Evolutionary conservation across 1,284 basidiomycete genomes (phyloP), one percentile per base, ranked within the genome.

Genomic region (Coniophora puteana): DNA sequence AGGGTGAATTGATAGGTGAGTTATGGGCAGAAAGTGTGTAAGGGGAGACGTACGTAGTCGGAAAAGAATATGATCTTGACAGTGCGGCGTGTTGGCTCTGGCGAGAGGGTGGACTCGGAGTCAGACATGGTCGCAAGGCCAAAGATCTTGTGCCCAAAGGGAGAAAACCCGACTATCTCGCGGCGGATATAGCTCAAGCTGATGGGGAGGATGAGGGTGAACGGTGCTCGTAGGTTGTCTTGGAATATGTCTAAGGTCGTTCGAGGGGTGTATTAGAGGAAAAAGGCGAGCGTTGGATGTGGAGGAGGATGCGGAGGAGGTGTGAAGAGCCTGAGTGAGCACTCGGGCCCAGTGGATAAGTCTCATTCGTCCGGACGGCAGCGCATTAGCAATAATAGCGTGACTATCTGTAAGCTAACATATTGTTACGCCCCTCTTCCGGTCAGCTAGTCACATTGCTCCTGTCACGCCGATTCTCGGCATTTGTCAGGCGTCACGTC

Each of bases 11-110:
- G 34, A 44, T 18, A 42, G 41, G 37, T 36, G 30, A 27, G 30
- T 41, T 8, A 34, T 35, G 40, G 41, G 32, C n/a, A 37, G 39
- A 50, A 50, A 36, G 45, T 38, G 38, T 36, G 45, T 29, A 31
- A 40, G 16, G 40, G 40, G 30, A 32, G 31, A 69, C 80, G 54
- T 51, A 83, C 83, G 44, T 85, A 76, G 64, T 88, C 85, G 42
- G 78, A 84, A 55, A 87, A 74, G 52, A 87, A 70, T 42, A 79
- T 77, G 44, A 87, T 60, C 61, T 79, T 82, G 44, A 87, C 69
- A 43, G 68, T 55, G 43, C 76, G 72, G 60, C 54, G 47, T n/a
- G n/a, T n/a, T 10, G 48, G 44, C 14, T 42, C 38, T 39, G 49
- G 24, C 31, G 67, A 57, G 67, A 72, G 69, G 44, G 47, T 53